Evolutionary conservation across 176 grass and related monocot species (phyloP).

Genomic region (Otatea glauca): DNA sequence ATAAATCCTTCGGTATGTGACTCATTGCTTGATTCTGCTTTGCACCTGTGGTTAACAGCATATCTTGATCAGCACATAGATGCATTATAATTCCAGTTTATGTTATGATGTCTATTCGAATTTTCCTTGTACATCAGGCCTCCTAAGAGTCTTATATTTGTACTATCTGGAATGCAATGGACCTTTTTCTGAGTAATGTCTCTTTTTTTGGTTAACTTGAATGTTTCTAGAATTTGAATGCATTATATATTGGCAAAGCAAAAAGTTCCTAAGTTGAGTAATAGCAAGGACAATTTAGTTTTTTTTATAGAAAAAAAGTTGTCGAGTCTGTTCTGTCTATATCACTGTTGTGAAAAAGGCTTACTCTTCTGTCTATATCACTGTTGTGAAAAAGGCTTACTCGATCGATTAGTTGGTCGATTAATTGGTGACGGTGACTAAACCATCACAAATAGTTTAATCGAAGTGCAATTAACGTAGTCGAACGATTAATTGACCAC

Average conservation of each 20-base stretch:
- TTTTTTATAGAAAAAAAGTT: neutral
- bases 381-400: too few relatives aligned
- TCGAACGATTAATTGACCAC: too few relatives aligned
- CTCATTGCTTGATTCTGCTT: conserved; percentile 35
- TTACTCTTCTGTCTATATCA: neutral
- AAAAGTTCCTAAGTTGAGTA: neutral
- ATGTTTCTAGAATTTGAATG: conserved; percentile 23
- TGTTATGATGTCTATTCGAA: conserved; percentile 6
- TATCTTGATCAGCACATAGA: conserved; percentile 27
- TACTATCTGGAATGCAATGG: neutral
- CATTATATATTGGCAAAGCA: conserved; percentile 3
- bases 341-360: neutral
- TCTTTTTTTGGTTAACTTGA: neutral
- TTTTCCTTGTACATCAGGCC: conserved; percentile 19
- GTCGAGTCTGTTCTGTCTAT: neutral
- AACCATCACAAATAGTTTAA: too few relatives aligned
- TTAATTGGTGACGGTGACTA: too few relatives aligned
- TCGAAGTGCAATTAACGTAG: too few relatives aligned
- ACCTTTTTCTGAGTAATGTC: conserved; percentile 1
- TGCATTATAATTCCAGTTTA: conserved; percentile 3
- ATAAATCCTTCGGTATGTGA: conserved; percentile 89
- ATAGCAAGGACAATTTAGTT: neutral
- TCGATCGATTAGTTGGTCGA: too few relatives aligned
- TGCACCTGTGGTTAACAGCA: conserved; percentile 1
- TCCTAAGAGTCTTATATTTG: conserved; percentile 23